Conservation (phyloP, 441 rosid species). For the Gossypium davidsonii region DNA sequence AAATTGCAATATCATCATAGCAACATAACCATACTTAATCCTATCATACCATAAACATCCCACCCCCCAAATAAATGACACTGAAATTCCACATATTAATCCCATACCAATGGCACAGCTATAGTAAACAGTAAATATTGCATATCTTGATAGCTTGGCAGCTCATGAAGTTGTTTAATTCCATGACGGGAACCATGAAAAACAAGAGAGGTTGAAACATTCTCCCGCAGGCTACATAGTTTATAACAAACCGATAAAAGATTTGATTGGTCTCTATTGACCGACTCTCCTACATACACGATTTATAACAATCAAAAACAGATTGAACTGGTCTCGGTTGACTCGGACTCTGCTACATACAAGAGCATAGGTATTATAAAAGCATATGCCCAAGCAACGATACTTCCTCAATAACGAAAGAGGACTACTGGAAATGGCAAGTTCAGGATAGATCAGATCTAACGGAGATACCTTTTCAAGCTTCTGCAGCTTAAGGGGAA, state of each 20-base stretch:
- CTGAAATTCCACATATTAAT: background rate
- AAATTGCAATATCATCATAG: no score
- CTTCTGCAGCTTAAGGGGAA: constrained; percentile 33
- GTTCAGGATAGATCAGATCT: background rate
- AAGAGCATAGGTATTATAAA: constrained; percentile 11
- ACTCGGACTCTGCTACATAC: constrained; percentile 16
- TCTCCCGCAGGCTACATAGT: constrained; percentile 24
- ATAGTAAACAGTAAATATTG: constrained; percentile 19
- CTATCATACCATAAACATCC: no score
- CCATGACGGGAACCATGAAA: constrained; percentile 13
- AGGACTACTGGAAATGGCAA: constrained; percentile 6
- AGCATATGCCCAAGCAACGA: constrained; percentile 4
- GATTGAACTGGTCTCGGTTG: constrained; percentile 17
- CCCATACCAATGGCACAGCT: background rate
- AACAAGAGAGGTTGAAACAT: background rate
- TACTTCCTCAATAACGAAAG: background rate
- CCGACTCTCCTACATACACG: constrained; percentile 12
- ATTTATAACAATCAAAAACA: constrained; percentile 21
- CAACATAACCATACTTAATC: no score
- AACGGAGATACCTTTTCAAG: constrained; percentile 21
- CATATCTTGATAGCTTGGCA: constrained; percentile 18
- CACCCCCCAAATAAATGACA: background rate
- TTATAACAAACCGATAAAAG: constrained; percentile 20
- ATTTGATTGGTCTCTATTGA: constrained; percentile 15
- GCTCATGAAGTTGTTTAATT: constrained; percentile 17